phyloP scores from a whole-genome alignment of 306 rosid genomes.

The Cucurbita pepo region DNA sequence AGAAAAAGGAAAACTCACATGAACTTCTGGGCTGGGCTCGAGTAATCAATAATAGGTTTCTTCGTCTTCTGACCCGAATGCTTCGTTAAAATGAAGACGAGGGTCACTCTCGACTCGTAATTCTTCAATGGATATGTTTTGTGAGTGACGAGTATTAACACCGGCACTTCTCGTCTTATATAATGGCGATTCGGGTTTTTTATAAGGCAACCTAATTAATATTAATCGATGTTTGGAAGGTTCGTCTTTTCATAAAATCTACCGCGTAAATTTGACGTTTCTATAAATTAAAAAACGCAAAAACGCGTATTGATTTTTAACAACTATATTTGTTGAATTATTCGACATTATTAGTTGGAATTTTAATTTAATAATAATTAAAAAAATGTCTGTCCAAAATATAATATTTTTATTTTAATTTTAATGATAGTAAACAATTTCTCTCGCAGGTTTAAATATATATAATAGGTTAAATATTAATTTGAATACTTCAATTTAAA shows the following conservation, averaged over 20 bases:
- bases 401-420: too few relatives aligned
- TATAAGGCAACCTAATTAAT: not conserved
- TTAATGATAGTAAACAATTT: too few relatives aligned
- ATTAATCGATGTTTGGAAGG: not conserved
- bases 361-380: not conserved
- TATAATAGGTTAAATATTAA: too few relatives aligned
- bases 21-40: not conserved
- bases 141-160: not conserved
- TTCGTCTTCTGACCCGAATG: not conserved
- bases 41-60: not conserved
- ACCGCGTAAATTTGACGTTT: not conserved
- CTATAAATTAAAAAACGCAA: not conserved
- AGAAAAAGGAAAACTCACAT: not conserved
- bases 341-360: not conserved
- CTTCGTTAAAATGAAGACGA: not conserved
- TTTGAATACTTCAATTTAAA: too few relatives aligned
- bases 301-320: not conserved
- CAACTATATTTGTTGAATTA: not conserved
- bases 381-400: not conserved
- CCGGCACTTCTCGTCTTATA: not conserved
- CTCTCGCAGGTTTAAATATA: too few relatives aligned
- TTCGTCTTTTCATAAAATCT: not conserved
- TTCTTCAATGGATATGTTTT: not conserved
- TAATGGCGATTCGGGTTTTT: not conserved
- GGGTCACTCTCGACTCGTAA: not conserved